Conservation (phyloP, 1,284 basidiomycete species). For the Blastosporella zonata region DNA sequence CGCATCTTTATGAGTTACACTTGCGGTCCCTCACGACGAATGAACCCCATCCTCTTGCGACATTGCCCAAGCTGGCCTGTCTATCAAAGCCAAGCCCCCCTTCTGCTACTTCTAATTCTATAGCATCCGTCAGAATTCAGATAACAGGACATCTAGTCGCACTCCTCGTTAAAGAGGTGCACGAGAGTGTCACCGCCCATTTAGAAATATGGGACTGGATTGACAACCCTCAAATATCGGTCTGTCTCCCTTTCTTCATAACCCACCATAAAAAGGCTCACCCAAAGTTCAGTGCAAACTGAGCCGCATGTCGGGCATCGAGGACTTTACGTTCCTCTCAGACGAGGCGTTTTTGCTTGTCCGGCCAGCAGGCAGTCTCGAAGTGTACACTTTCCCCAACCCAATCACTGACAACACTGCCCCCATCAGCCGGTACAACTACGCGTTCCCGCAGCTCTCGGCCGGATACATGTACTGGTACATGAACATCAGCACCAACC, state of each 20-base stretch:
- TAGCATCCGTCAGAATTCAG: conserved; percentile 45
- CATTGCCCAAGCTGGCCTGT: conserved; percentile 35
- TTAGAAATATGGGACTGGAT: conserved; percentile 49
- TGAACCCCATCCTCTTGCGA: conserved; percentile 43
- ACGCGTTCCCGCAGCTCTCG: conserved; percentile 40
- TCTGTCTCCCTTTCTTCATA: conserved; percentile 24
- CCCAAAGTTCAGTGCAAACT: conserved; percentile 33
- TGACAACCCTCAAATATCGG: conserved; percentile 33
- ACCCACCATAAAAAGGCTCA: not conserved
- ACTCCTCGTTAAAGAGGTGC: conserved; percentile 44
- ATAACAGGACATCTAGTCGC: conserved; percentile 43
- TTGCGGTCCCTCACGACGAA: conserved; percentile 47
- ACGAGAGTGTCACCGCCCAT: conserved; percentile 36
- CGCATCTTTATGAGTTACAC: conserved; percentile 43
- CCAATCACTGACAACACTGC: conserved; percentile 27
- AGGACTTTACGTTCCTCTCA: conserved; percentile 50
- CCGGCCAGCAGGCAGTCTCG: conserved; percentile 40
- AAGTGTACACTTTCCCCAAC: conserved; percentile 44
- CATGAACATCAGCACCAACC: conserved; percentile 46
- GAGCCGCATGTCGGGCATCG: conserved; percentile 37
- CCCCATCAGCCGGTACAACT: conserved; percentile 34
- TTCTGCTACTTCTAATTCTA: conserved; percentile 26
- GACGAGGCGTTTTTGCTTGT: conserved; percentile 43
- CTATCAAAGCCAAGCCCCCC: conserved; percentile 24
- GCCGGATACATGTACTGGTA: conserved; percentile 46